Evolutionary conservation across 78 protist species (phyloP).

Genomic region (Isochrysis galbana): DNA sequence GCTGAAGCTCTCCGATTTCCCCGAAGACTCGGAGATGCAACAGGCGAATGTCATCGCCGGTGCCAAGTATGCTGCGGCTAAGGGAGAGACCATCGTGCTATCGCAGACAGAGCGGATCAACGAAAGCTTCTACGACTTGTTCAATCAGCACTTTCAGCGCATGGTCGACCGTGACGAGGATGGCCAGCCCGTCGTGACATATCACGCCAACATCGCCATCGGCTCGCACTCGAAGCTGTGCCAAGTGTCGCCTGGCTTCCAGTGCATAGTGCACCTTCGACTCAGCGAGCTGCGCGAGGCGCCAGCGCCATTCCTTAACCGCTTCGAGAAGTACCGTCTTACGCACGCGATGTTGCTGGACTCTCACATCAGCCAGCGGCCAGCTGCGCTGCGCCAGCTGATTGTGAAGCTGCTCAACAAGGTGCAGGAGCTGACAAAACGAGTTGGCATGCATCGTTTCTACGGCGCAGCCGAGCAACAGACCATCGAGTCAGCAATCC

Average conservation of each 20-base stretch:
- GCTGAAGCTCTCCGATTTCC: neutral
- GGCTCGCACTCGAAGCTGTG: neutral
- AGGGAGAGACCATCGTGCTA: neutral
- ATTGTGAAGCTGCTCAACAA: neutral
- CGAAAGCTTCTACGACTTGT: neutral
- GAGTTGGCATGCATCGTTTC: neutral
- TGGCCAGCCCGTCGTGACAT: neutral
- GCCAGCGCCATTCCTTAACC: slow-evolving; percentile 17
- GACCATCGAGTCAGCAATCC: neutral
- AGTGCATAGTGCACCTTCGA: neutral
- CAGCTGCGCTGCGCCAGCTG: too few species aligned
- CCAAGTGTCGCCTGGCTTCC: neutral
- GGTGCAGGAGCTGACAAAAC: too few species aligned
- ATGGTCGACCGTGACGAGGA: neutral
- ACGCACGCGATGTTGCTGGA: neutral
- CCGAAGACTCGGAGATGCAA: neutral
- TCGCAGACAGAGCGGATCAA: neutral
- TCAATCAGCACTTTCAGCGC: slow-evolving; percentile 10
- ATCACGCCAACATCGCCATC: neutral
- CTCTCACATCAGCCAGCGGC: neutral
- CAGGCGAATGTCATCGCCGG: neutral
- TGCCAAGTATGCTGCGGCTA: neutral
- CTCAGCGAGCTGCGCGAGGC: neutral
- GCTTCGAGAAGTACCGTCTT: neutral
- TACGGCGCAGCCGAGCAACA: neutral